A percentile compares a stretch with the other conserved stretches of the same genome.
Conservation (phyloP, 768 basidiomycete genomes). For the Cubamyces sp. region DNA sequence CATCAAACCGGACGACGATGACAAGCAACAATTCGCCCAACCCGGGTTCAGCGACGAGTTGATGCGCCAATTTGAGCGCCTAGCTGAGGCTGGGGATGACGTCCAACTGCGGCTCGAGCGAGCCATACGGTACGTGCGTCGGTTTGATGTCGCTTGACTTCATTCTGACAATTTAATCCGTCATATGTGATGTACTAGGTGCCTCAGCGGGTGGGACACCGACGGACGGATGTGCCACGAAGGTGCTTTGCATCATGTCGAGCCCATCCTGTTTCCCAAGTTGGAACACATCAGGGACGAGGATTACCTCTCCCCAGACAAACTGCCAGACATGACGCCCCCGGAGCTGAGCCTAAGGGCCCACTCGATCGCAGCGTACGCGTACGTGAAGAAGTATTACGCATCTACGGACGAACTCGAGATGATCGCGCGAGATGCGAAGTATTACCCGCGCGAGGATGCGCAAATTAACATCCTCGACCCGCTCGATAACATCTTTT, state of each 20-base stretch:
- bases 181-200: neutral
- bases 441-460: neutral
- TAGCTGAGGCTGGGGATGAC: no score
- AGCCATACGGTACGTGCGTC: no score
- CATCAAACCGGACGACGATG: no score
- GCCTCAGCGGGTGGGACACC: neutral
- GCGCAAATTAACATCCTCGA: neutral
- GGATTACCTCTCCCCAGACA: no score
- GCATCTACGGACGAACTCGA: neutral
- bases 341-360: neutral
- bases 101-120: no score
- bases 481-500: slow-evolving; percentile 3
- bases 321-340: neutral
- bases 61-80: no score
- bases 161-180: no score
- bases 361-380: slow-evolving; percentile 1
- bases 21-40: no score
- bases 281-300: neutral
- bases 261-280: neutral
- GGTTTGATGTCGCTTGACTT: no score
- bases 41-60: no score
- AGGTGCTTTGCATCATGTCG: neutral
- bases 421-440: neutral
- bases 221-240: neutral
- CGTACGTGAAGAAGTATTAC: neutral